A percentile compares a stretch with the other conserved stretches of the same genome.
phyloP scores from a whole-genome alignment of 345 rosid species.

The Triadica sebifera region DNA sequence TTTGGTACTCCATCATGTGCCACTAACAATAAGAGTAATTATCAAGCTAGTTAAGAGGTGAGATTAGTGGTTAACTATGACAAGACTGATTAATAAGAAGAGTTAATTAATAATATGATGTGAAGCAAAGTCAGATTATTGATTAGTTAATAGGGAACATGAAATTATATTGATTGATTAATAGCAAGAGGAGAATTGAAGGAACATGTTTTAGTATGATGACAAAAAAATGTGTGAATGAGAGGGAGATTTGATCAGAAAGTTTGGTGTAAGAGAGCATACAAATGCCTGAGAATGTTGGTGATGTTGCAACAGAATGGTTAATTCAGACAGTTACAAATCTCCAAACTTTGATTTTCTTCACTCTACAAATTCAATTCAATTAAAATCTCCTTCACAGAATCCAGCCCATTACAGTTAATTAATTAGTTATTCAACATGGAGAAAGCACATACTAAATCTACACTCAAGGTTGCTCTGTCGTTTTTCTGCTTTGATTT shows the following conservation, averaged over 20 bases:
- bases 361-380: slow-evolving; percentile 46
- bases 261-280: slow-evolving; percentile 68
- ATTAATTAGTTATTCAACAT: slow-evolving; percentile 17
- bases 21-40: not conserved
- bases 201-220: slow-evolving; percentile 35
- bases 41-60: not conserved
- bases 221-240: slow-evolving; percentile 38
- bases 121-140: slow-evolving; percentile 4
- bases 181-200: slow-evolving; percentile 38
- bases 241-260: slow-evolving; percentile 76
- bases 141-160: not conserved
- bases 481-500: not conserved
- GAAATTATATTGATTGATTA: not conserved
- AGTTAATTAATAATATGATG: not conserved
- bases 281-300: slow-evolving; percentile 35
- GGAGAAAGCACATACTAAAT: slow-evolving; percentile 65
- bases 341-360: slow-evolving; percentile 55
- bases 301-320: slow-evolving; percentile 65
- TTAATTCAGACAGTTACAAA: slow-evolving; percentile 47
- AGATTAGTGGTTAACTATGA: not conserved
- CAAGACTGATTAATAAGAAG: not conserved
- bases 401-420: not conserved
- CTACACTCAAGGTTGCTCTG: slow-evolving; percentile 57
- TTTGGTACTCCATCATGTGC: not conserved
- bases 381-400: slow-evolving; percentile 2